Evolutionary conservation across 768 basidiomycete species (phyloP).

Genomic region (Tricholoma flavovirens): DNA sequence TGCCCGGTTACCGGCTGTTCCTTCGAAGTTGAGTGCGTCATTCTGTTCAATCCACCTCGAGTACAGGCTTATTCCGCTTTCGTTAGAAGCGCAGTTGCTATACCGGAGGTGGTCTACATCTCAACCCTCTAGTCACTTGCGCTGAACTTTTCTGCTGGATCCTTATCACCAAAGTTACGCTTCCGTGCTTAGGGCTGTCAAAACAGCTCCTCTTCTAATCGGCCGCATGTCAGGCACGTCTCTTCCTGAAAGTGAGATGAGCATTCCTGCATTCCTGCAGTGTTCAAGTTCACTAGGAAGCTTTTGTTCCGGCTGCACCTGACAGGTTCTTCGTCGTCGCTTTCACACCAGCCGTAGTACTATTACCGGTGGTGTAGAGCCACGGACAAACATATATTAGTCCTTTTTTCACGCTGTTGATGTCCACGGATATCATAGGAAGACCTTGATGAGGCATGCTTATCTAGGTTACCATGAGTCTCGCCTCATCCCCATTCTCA

Average conservation of each 20-base stretch:
- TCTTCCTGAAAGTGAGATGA: neutral
- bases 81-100: neutral
- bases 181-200: conserved; percentile 7
- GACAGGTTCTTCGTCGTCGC: conserved; percentile 1
- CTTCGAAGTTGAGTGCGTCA: neutral
- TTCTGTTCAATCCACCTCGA: neutral
- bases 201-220: conserved; percentile 4
- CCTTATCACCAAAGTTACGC: conserved; percentile 5
- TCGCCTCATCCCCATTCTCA: neutral
- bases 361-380: conserved; percentile 4
- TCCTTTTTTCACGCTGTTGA: neutral
- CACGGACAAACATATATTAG: conserved; percentile 4
- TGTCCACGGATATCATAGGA: conserved; percentile 11
- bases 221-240: conserved; percentile 9
- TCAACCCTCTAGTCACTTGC: neutral
- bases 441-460: conserved; percentile 3
- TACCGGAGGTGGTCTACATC: neutral
- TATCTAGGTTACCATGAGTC: conserved; percentile 2
- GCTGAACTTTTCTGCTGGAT: neutral
- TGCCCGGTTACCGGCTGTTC: neutral
- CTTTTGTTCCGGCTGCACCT: conserved; percentile 4
- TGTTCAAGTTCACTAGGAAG: neutral
- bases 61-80: neutral
- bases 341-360: conserved; percentile 4
- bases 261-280: neutral